A percentile compares a stretch with the other conserved stretches of the same genome.
These are phyloP conservation scores for Linnemannia exigua DNA, from an alignment of 192 early-diverging fungal species.

Conservation along the genomic window DNA sequence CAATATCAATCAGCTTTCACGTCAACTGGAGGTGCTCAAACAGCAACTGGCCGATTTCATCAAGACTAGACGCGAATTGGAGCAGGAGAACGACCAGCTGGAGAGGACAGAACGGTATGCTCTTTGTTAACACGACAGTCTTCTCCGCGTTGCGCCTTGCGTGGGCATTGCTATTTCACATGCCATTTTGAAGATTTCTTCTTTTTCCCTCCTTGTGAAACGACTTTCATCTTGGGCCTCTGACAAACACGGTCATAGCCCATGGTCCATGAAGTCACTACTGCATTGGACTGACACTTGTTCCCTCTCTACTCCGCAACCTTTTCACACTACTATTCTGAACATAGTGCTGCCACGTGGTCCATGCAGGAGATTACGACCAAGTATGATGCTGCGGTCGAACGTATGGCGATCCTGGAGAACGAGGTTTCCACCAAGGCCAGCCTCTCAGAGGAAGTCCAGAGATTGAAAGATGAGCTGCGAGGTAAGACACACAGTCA, in stretches of 20 bases:
- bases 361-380: constrained; percentile 78
- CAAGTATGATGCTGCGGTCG: constrained; percentile 79
- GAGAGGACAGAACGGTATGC: constrained; percentile 74
- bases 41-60: constrained; percentile 77
- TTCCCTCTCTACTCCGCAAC: constrained; percentile 13
- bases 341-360: constrained; percentile 73
- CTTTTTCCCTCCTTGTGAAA: neutral
- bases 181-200: neutral
- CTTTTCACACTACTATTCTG: constrained; percentile 13
- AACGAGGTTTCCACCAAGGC: constrained; percentile 78
- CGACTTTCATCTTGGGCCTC: neutral
- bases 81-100: constrained; percentile 85
- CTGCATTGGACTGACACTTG: neutral
- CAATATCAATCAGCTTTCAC: constrained; percentile 75
- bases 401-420: constrained; percentile 75
- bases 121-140: neutral
- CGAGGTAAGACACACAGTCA: constrained; percentile 53
- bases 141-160: neutral
- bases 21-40: constrained; percentile 80
- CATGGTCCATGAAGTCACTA: neutral
- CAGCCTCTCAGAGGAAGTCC: constrained; percentile 77
- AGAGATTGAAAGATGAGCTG: constrained; percentile 84
- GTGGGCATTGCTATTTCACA: neutral
- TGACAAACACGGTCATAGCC: neutral
- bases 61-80: constrained; percentile 79